Evolutionary conservation across 2,329 filamentous ascomycete species (phyloP), one percentile per base, ranked within the genome.

Genomic region (Fusarium tuaranense): DNA sequence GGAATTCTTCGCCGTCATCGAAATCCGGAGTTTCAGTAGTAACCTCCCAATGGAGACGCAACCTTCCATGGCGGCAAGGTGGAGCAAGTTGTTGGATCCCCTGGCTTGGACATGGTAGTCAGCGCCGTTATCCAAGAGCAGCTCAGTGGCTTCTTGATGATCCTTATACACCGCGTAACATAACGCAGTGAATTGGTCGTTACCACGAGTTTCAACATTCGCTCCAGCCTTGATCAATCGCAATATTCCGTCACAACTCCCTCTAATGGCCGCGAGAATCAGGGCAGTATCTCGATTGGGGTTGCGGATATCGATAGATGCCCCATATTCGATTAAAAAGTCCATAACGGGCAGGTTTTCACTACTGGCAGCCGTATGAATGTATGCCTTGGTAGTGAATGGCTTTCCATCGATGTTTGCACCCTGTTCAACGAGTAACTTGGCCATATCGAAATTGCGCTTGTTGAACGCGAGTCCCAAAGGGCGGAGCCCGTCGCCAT

Each of bases 241-340:
- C 39, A 12, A 44, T 20, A 44, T 13, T n/a, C 39, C 12, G 5
- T 20, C n/a, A 13, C n/a, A 20, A 7, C 12, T 44, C 39, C 39
- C 39, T 7, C 9, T 0, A n/a, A 3, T 12, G 2, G 39, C n/a
- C 12, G n/a, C 39, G 4, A 44, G 0, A 10, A 44, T 44, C n/a
- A 44, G n/a, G 12, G 39, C 4, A 5, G 39, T 44, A 20, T 20
- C 4, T 0, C n/a, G n/a, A 20, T 7, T 2, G 3, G 5, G 1
- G 9, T 44, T 6, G 5, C n/a, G n/a, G 6, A 44, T 44, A 44
- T 44, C n/a, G n/a, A 20, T 20, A 44, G 39, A 44, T 20, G 39
- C 39, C n/a, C 39, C 39, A 20, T 44, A 10, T 20, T 13, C 18
- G n/a, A 44, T 20, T 3, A 44, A n/a, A 44, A 44, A 44, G 12